Percentiles rank a stretch among this genome's conserved stretches.
These are phyloP conservation scores for Annulohypoxylon bovei DNA, from an alignment of 495 filamentous ascomycete species.

Conservation along the genomic window DNA sequence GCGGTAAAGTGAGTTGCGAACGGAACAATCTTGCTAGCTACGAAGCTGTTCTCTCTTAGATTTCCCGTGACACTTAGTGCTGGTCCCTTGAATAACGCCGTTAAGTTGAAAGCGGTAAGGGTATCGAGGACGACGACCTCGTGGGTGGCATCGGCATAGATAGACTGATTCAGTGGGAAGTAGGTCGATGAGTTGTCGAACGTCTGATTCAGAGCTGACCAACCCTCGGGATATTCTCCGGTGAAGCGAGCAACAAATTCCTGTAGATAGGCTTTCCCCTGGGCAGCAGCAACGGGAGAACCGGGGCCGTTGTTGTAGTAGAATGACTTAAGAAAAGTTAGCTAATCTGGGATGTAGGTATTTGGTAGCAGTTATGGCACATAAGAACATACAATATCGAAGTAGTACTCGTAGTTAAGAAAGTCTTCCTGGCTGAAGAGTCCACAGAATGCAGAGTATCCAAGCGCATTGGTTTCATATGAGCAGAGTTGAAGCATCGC, in stretches of 20 bases:
- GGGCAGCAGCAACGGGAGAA: slow-evolving; percentile 49
- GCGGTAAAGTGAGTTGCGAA: slow-evolving; percentile 45
- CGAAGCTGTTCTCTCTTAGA: slow-evolving; percentile 43
- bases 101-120: slow-evolving; percentile 56
- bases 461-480: slow-evolving; percentile 44
- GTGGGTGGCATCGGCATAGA: slow-evolving; percentile 62
- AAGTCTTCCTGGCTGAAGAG: slow-evolving; percentile 52
- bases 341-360: neutral
- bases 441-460: slow-evolving; percentile 44
- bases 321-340: slow-evolving; percentile 38
- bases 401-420: slow-evolving; percentile 47
- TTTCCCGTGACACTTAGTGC: slow-evolving; percentile 42
- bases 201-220: slow-evolving; percentile 64
- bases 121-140: slow-evolving; percentile 60
- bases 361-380: neutral
- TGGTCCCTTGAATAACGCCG: slow-evolving; percentile 47
- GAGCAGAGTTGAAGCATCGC: slow-evolving; percentile 47
- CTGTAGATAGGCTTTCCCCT: slow-evolving; percentile 62
- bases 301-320: slow-evolving; percentile 51
- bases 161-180: slow-evolving; percentile 56
- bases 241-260: slow-evolving; percentile 68
- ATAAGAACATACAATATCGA: slow-evolving; percentile 40
- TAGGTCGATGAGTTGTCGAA: slow-evolving; percentile 52
- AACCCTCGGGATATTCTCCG: slow-evolving; percentile 59
- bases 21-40: slow-evolving; percentile 47